Percentiles rank a stretch among this genome's conserved stretches.
Evolutionary conservation across 495 filamentous ascomycete species (phyloP).

Genomic region (Penicillium silybi): DNA sequence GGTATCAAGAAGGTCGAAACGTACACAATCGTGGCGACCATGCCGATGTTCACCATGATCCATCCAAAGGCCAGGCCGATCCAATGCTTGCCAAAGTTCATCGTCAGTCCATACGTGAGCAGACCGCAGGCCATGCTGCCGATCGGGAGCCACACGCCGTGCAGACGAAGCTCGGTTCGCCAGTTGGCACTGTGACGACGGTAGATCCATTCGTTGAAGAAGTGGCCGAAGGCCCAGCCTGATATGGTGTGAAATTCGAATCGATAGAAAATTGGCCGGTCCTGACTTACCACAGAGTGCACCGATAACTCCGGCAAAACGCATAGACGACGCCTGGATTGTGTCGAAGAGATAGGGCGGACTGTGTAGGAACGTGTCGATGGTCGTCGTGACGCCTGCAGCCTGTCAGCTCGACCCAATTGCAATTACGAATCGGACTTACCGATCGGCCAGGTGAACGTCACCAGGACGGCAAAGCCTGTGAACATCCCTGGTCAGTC

Average conservation of each 20-base stretch:
- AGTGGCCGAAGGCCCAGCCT: slow-evolving; percentile 32
- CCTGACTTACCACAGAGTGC: slow-evolving; percentile 24
- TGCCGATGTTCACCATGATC: slow-evolving; percentile 38
- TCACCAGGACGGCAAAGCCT: slow-evolving; percentile 30
- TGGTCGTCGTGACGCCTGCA: slow-evolving; percentile 36
- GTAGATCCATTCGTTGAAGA: slow-evolving; percentile 37
- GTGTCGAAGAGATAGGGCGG: slow-evolving; percentile 38
- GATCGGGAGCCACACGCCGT: slow-evolving; percentile 36
- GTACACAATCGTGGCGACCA: slow-evolving; percentile 37
- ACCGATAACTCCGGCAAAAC: slow-evolving; percentile 37
- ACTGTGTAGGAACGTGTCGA: slow-evolving; percentile 33
- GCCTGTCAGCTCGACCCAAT: not conserved
- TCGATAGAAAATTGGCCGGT: not conserved
- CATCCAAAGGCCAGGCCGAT: slow-evolving; percentile 39
- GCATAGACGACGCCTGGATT: slow-evolving; percentile 34
- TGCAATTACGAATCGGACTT: not conserved
- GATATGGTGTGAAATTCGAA: not conserved
- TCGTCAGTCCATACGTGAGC: slow-evolving; percentile 32
- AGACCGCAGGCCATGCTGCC: slow-evolving; percentile 29
- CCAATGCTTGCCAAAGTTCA: slow-evolving; percentile 36
- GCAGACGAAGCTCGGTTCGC: slow-evolving; percentile 32
- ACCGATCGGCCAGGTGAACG: slow-evolving; percentile 41
- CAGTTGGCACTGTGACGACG: slow-evolving; percentile 24
- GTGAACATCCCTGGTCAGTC: not conserved
- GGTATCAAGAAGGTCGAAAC: not conserved